Evolutionary conservation across 176 grass and related monocot genomes (phyloP).

Genomic region (Eragrostis curvula): DNA sequence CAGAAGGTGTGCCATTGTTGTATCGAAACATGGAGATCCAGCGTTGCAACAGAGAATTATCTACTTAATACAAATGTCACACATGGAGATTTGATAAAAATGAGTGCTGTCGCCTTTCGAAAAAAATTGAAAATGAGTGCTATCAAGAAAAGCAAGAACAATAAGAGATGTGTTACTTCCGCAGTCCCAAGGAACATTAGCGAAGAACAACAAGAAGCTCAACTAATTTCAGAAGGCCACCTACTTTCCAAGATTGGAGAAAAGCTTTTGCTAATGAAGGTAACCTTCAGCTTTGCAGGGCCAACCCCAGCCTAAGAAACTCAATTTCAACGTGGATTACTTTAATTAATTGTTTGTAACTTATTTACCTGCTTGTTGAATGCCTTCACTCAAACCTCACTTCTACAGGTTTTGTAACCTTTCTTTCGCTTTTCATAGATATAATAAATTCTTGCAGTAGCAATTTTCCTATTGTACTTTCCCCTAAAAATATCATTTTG

Average conservation of each 20-base stretch:
- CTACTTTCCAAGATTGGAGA: too few species aligned
- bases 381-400: too few species aligned
- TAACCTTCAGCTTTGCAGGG: too few species aligned
- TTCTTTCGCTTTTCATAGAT: too few species aligned
- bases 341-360: too few species aligned
- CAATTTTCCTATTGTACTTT: too few species aligned
- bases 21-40: constrained; percentile 11
- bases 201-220: neutral
- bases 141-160: neutral
- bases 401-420: too few species aligned
- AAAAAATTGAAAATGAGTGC: constrained; percentile 18
- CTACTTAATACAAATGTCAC: neutral
- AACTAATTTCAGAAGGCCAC: neutral
- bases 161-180: neutral
- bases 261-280: too few species aligned
- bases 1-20: neutral
- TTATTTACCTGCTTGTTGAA: too few species aligned
- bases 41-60: constrained; percentile 3
- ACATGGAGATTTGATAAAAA: neutral
- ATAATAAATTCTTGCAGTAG: too few species aligned
- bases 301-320: neutral
- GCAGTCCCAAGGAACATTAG: neutral
- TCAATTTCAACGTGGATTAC: too few species aligned
- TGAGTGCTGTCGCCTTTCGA: too few species aligned
- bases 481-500: neutral